A percentile compares a stretch with the other conserved stretches of the same genome.
Evolutionary conservation across 78 protist species (phyloP).

Genomic region (Paulinella micropora): DNA sequence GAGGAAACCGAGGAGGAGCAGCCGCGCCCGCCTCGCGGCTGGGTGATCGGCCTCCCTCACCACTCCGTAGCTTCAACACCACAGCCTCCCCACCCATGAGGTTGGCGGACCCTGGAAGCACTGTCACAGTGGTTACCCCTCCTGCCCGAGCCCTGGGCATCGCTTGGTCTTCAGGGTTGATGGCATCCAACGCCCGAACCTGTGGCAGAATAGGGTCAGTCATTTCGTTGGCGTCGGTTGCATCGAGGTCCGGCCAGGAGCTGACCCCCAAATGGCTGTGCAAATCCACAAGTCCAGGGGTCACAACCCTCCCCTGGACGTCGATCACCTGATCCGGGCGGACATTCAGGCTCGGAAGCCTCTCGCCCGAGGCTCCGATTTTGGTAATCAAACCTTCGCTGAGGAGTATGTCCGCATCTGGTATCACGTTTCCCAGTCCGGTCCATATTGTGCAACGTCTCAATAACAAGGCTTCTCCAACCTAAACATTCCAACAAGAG

Average conservation of each 20-base stretch:
- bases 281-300: not conserved
- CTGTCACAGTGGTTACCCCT: slow-evolving; percentile 4
- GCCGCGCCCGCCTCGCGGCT: no score
- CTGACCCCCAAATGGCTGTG: slow-evolving; percentile 12
- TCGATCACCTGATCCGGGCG: no score
- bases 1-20: no score
- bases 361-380: no score
- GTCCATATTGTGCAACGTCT: no score
- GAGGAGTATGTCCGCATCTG: no score
- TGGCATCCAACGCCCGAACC: slow-evolving; percentile 11
- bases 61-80: not conserved
- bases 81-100: slow-evolving; percentile 13
- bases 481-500: no score
- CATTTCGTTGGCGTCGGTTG: slow-evolving; percentile 9
- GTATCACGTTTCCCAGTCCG: no score
- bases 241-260: not conserved
- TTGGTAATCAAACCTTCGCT: no score
- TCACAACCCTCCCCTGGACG: not conserved
- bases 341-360: no score
- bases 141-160: not conserved
- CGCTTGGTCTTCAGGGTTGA: not conserved
- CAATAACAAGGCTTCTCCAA: no score
- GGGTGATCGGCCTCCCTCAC: no score
- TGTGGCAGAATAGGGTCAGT: slow-evolving; percentile 13
- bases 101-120: slow-evolving; percentile 19